Percentiles rank a stretch among this genome's conserved stretches.
These are phyloP conservation scores for Dendrobium huoshanense DNA, from an alignment of 106 monocot species.

Conservation along the genomic window DNA sequence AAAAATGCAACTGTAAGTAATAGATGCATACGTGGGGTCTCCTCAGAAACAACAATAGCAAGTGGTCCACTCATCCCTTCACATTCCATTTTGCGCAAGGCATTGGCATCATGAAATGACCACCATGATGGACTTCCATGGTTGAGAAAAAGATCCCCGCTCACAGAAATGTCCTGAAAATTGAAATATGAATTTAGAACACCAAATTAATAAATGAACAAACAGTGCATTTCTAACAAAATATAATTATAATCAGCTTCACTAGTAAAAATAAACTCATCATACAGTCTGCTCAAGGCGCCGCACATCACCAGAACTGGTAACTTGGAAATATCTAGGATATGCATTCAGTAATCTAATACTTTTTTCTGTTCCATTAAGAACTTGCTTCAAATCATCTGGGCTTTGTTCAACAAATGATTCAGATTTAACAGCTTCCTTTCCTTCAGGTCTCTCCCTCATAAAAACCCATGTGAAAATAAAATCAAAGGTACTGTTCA, in stretches of 20 bases:
- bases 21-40: slow-evolving; percentile 78
- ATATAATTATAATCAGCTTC: background rate
- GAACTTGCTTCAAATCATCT: too few relatives aligned
- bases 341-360: slow-evolving; percentile 62
- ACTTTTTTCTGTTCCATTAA: too few relatives aligned
- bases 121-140: slow-evolving; percentile 71
- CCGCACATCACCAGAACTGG: slow-evolving; percentile 94
- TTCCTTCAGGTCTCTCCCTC: slow-evolving; percentile 93
- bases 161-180: slow-evolving; percentile 56
- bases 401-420: too few relatives aligned
- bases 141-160: slow-evolving; percentile 54
- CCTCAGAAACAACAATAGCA: slow-evolving; percentile 90
- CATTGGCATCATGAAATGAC: slow-evolving; percentile 71
- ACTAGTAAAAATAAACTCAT: background rate
- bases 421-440: too few relatives aligned
- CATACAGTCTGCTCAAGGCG: slow-evolving; percentile 69
- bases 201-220: background rate
- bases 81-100: slow-evolving; percentile 47
- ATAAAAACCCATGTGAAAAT: slow-evolving; percentile 78
- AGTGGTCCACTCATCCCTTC: slow-evolving; percentile 68
- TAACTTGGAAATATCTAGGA: slow-evolving; percentile 79
- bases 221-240: background rate
- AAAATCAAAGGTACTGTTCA: slow-evolving; percentile 44
- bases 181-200: background rate
- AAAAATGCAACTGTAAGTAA: background rate